Base-by-base conservation (phyloP, 2,329 filamentous ascomycete genomes). In the Beauveria sp. region DNA sequence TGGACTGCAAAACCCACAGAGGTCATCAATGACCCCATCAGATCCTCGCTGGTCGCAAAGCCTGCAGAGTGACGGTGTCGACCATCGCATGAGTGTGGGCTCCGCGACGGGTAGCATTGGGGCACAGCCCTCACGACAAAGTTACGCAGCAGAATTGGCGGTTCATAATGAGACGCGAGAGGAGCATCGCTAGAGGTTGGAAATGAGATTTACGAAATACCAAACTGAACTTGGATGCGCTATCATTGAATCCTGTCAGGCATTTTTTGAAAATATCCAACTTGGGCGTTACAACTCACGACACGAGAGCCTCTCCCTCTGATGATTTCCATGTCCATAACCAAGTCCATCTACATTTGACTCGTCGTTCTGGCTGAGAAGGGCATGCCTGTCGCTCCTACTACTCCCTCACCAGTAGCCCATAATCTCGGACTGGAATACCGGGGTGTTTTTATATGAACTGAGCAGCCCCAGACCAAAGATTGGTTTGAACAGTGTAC, bases 81-180 rank as follows among this genome's bases (percentile, higher is more conserved):
- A 47, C 20, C 49, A 53, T 9, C 58, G 58, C 16, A 20, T 28
- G 20, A 60, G 58, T 30, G 49, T 26, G 7, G 30, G 61, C 59
- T 73, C 69, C 49, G 59, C 62, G 6, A 58, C 61, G n/a, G 66
- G 66, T 66, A 46, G 69, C 65, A 52, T 69, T 64, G 67, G 66
- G 2, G 73, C 74, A 0, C 72, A 72, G 28, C 66, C 0, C 75
- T 76, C n/a, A 72, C 74, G 56, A 77, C 76, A 65, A 69, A 68
- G 1, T 79, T 77, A 60, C 60, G 66, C 77, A 0, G 72, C 73
- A 0, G 80, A 80, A 60, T 63, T 84, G 28, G 62, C 78, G 3
- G 76, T 80, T 2, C 80, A 83, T 62, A 68, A 67, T 9, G 80
- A 83, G 71, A 78, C 76, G 1, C 67, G 63, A 0, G 80, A 81